A percentile compares a stretch with the other conserved stretches of the same genome.
phyloP scores from a whole-genome alignment of 2,329 filamentous ascomycete species.

The Cladosporium colombiae region DNA sequence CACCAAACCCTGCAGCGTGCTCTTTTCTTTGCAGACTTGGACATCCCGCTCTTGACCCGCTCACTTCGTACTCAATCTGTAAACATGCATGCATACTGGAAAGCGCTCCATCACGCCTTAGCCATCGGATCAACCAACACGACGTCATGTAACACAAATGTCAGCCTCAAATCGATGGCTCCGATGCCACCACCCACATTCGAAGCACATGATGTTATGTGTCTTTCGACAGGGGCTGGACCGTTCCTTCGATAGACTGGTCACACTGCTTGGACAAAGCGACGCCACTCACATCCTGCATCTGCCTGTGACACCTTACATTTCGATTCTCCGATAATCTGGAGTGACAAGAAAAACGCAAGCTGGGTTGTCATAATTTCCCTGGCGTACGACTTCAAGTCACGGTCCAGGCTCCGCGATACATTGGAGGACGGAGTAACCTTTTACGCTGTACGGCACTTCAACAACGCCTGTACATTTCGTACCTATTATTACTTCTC shows the following conservation, averaged over 20 bases:
- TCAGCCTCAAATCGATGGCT: not conserved
- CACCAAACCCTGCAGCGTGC: not conserved
- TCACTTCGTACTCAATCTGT: not conserved
- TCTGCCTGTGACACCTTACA: not conserved
- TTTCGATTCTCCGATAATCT: not conserved
- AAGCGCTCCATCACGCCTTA: too few relatives aligned
- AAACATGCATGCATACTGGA: not conserved
- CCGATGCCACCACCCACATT: not conserved
- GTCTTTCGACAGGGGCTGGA: not conserved
- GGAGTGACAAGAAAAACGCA: not conserved
- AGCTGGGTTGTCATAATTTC: not conserved
- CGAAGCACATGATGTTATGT: constrained; percentile 1
- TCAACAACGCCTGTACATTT: not conserved
- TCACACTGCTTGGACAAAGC: not conserved
- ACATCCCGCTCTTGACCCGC: not conserved
- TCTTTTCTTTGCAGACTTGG: not conserved
- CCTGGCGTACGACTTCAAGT: not conserved
- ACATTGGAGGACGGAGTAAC: not conserved
- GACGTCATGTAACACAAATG: not conserved
- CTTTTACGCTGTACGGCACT: not conserved
- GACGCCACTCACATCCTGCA: not conserved
- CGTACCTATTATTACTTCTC: not conserved
- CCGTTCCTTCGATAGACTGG: not conserved
- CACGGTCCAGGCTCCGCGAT: not conserved
- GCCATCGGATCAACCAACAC: too few relatives aligned